phyloP scores from a whole-genome alignment of 371 early-diverging fungal species.

The Dichotomocladium elegans region DNA sequence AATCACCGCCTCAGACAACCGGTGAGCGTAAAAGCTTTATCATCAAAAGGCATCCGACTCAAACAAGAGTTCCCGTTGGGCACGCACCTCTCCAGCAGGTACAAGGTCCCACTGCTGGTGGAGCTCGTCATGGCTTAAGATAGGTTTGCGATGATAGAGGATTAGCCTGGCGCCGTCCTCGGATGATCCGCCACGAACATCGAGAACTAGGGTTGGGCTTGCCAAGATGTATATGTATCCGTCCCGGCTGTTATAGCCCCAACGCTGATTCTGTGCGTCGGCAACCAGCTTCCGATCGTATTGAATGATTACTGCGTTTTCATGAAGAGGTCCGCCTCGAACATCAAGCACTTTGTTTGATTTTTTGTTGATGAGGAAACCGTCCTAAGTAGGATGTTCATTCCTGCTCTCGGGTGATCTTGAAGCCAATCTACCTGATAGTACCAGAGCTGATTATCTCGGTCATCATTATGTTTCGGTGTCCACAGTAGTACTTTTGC shows the following conservation, averaged over 20 bases:
- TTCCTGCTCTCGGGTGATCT: neutral
- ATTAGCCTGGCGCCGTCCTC: slow-evolving; percentile 36
- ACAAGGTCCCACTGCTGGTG: slow-evolving; percentile 46
- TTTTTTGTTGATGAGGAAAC: slow-evolving; percentile 37
- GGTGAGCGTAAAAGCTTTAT: neutral
- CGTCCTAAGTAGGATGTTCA: slow-evolving; percentile 17
- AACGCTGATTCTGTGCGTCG: slow-evolving; percentile 44
- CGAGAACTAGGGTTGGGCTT: slow-evolving; percentile 45
- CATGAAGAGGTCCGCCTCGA: slow-evolving; percentile 33
- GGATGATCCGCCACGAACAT: slow-evolving; percentile 24
- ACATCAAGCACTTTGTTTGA: slow-evolving; percentile 43
- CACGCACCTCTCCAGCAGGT: slow-evolving; percentile 39
- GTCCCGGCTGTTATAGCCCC: slow-evolving; percentile 30
- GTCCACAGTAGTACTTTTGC: slow-evolving; percentile 42
- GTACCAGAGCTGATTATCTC: slow-evolving; percentile 49
- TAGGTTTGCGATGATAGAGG: slow-evolving; percentile 27
- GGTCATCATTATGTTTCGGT: slow-evolving; percentile 41
- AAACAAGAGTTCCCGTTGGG: slow-evolving; percentile 41
- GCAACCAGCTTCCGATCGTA: slow-evolving; percentile 38
- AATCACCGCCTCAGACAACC: too few relatives aligned
- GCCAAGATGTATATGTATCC: slow-evolving; percentile 41
- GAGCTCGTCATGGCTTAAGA: slow-evolving; percentile 15
- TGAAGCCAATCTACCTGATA: slow-evolving; percentile 28
- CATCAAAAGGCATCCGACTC: slow-evolving; percentile 29
- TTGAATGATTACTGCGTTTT: slow-evolving; percentile 35